These are phyloP conservation scores for Candida mesenterica DNA, from an alignment of 1,139 yeast genomes.

Conservation along the genomic window DNA sequence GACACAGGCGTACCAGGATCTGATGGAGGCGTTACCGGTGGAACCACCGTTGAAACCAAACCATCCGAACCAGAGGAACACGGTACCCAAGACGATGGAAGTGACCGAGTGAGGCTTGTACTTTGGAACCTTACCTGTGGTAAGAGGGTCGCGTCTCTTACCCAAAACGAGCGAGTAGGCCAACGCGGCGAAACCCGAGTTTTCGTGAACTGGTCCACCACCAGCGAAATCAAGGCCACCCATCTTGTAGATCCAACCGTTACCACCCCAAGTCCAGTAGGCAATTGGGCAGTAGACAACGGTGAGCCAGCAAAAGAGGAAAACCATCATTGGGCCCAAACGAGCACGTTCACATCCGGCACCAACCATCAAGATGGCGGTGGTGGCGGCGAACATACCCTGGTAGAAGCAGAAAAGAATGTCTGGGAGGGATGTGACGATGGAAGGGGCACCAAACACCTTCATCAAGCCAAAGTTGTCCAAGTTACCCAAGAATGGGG, in stretches of 20 bases:
- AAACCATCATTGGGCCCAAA: constrained; percentile 93
- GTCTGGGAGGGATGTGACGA: constrained; percentile 73
- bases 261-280: constrained; percentile 94
- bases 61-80: constrained; percentile 98
- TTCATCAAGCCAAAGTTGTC: constrained; percentile 75
- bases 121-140: constrained; percentile 70
- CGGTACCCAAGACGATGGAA: constrained; percentile 88
- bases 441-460: constrained; percentile 78
- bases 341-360: constrained; percentile 99
- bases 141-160: constrained; percentile 81
- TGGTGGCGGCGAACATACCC: constrained; percentile 92
- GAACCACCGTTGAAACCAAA: constrained; percentile 98
- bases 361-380: constrained; percentile 92
- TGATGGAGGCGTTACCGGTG: constrained; percentile 84
- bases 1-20: constrained; percentile 91
- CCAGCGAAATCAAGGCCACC: constrained; percentile 97
- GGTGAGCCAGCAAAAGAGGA: constrained; percentile 91
- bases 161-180: constrained; percentile 91
- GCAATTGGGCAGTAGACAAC: constrained; percentile 94
- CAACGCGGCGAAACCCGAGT: constrained; percentile 92
- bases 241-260: constrained; percentile 80
- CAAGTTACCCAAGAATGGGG: constrained; percentile 75
- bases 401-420: constrained; percentile 86
- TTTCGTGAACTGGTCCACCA: constrained; percentile 96
- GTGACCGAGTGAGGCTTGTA: constrained; percentile 91